These are phyloP conservation scores for Pichia sp. DNA, from an alignment of 1,139 yeast species.

Conservation along the genomic window DNA sequence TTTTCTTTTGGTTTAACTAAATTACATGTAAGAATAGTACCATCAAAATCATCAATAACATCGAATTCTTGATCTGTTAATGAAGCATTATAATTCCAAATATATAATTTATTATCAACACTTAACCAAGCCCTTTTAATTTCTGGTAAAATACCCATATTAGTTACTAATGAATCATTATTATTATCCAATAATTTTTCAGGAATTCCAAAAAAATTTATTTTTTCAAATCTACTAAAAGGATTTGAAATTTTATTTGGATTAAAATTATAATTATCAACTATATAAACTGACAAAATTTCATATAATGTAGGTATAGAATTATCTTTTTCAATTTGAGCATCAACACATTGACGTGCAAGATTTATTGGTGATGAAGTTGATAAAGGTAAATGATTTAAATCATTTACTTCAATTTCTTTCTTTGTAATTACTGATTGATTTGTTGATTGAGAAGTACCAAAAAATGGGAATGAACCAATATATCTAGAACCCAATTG, in stretches of 20 bases:
- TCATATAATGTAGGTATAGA: constrained; percentile 28
- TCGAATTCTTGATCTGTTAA: constrained; percentile 61
- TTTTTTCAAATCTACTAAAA: constrained; percentile 74
- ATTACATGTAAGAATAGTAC: constrained; percentile 70
- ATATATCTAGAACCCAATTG: constrained; percentile 7
- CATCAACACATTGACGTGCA: constrained; percentile 27
- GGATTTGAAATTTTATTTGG: constrained; percentile 23
- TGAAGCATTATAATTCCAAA: constrained; percentile 69
- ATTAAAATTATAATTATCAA: constrained; percentile 31
- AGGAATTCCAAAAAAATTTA: constrained; percentile 67
- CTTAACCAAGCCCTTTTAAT: constrained; percentile 85
- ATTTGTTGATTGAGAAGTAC: constrained; percentile 4
- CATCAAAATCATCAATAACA: constrained; percentile 76
- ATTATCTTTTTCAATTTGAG: constrained; percentile 29
- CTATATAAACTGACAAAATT: constrained; percentile 26
- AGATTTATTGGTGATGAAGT: constrained; percentile 27
- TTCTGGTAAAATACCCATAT: constrained; percentile 81
- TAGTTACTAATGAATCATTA: constrained; percentile 53
- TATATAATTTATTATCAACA: constrained; percentile 70
- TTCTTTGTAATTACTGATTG: constrained; percentile 5
- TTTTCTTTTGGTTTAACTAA: constrained; percentile 75
- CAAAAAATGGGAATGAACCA: constrained; percentile 8
- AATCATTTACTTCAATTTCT: constrained; percentile 9
- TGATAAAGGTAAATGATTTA: constrained; percentile 23
- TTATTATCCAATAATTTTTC: constrained; percentile 61